These are phyloP conservation scores for Fusarium heterosporum DNA, from an alignment of 2,329 filamentous ascomycete species.

Conservation along the genomic window DNA sequence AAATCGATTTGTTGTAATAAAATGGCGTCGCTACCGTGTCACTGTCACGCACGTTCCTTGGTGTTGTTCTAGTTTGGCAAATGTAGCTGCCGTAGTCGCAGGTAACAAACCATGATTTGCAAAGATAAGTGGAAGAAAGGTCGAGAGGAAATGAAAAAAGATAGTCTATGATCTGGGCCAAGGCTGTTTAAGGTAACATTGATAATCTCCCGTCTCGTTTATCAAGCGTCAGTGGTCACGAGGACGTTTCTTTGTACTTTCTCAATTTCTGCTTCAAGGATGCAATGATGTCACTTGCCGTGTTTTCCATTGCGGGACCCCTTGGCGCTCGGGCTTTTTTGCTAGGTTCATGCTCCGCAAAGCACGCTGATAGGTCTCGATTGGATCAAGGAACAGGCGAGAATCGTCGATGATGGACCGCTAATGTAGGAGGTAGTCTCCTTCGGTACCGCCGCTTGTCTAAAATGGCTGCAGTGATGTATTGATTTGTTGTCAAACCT, in stretches of 20 bases:
- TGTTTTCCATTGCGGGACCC: constrained; percentile 16
- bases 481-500: constrained; percentile 18
- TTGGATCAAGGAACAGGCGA: constrained; percentile 26
- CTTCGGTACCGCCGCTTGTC: constrained; percentile 16
- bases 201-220: constrained; percentile 8
- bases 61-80: constrained; percentile 1
- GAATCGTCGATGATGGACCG: constrained; percentile 34
- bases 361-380: constrained; percentile 12
- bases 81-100: constrained; percentile 6
- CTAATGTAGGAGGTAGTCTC: constrained; percentile 13
- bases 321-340: constrained; percentile 27
- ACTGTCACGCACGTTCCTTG: constrained; percentile 4
- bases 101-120: constrained; percentile 4
- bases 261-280: constrained; percentile 22
- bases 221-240: constrained; percentile 7
- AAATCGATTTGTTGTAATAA: neutral
- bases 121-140: neutral
- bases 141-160: neutral
- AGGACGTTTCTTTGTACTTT: constrained; percentile 4
- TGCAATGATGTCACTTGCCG: constrained; percentile 39
- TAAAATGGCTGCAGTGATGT: constrained; percentile 12
- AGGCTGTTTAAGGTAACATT: neutral
- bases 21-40: constrained; percentile 12
- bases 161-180: neutral
- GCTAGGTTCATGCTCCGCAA: constrained; percentile 11